Conservation (phyloP, 768 basidiomycete genomes). For the Tricholoma hemisulphureum region DNA sequence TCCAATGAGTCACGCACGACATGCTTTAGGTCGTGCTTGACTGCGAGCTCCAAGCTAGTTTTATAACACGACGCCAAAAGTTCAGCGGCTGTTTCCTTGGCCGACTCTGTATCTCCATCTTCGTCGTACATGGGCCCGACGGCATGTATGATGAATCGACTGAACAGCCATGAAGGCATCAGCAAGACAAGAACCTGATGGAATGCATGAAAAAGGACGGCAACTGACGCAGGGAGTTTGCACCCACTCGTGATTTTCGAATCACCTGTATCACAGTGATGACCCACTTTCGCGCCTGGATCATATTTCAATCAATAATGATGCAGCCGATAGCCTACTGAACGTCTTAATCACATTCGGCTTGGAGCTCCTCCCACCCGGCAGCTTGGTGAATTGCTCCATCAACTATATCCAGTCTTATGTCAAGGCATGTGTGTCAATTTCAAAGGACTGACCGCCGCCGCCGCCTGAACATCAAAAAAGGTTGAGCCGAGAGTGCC, state of each 20-base stretch:
- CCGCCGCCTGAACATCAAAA: constrained; percentile 57
- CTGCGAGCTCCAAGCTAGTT: constrained; percentile 60
- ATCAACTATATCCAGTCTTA: constrained; percentile 51
- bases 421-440: background rate
- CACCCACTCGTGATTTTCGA: constrained; percentile 82
- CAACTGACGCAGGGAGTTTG: constrained; percentile 68
- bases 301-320: constrained; percentile 4
- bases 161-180: background rate
- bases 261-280: constrained; percentile 69
- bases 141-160: constrained; percentile 74
- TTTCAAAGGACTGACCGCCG: constrained; percentile 50
- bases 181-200: background rate
- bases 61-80: constrained; percentile 70
- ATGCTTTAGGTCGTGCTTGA: constrained; percentile 57
- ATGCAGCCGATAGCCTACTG: background rate
- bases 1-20: constrained; percentile 46
- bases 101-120: constrained; percentile 19
- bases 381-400: constrained; percentile 81
- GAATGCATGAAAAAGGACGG: background rate
- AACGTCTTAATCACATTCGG: constrained; percentile 57
- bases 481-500: background rate
- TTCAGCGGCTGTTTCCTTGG: constrained; percentile 43
- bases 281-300: constrained; percentile 53
- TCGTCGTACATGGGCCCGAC: constrained; percentile 69
- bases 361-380: constrained; percentile 54